Evolutionary conservation across 768 basidiomycete species (phyloP), one percentile per base, ranked within the genome.

Genomic region (Dioszegia hungarica): DNA sequence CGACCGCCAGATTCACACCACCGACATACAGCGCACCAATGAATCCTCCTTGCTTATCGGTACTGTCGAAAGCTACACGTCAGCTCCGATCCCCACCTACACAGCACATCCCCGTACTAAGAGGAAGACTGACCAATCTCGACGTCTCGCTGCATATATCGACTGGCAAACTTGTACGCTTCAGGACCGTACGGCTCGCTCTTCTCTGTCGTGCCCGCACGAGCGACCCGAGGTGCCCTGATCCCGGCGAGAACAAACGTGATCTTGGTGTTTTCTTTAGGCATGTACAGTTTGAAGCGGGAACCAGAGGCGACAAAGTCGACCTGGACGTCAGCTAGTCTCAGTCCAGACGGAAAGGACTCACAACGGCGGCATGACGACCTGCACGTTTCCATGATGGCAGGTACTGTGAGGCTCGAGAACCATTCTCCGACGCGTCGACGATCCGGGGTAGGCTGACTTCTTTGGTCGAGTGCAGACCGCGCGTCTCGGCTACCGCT

Each of bases 11-110:
- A 75, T 95, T 98, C 63, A 89, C 87, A 1, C 81, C 94, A 76
- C 88, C 87, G 64, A 88, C 54, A 75, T 86, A 93, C 53, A 98
- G 80, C 1, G 86, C 77, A 14, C 93, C 93, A 62, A 97, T 93
- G 77, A 94, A 97, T 2, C 95, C 95, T 36, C 94, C 94, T 3
- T 87, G 86, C 77, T 95, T 97, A 79, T 99, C 94, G 15, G 86
- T 83, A 15, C 82, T 82, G 57, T 94, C 90, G 43, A 97, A 85
- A 65, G 90, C 73, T 74, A 36, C 28, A 29, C 37, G 29, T 57
- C 45, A 60, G 56, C 40, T 28, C 12, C 1, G 11, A 29, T n/a
- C 39, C 8, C 8, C 14, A 20, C 17, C 22, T 15, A 9, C 38
- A 43, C 25, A 53, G 49, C n/a, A n/a, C 19, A 14, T 3, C 24